phyloP scores from a whole-genome alignment of 306 rosid species.

The Cucurbita argyrosperma region DNA sequence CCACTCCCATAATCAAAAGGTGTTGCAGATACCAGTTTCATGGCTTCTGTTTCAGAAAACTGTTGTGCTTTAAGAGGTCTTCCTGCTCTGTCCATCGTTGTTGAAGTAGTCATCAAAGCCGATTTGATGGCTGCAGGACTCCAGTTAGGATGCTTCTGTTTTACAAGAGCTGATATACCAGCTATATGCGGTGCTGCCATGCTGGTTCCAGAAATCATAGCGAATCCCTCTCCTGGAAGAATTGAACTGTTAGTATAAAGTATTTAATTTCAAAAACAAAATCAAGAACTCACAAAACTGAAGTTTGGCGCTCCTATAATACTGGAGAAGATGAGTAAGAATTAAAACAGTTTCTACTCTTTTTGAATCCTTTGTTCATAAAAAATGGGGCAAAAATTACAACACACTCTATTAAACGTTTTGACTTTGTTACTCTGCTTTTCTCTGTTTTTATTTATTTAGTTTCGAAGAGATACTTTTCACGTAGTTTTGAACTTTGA shows the following conservation, averaged over 20 bases:
- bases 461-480: neutral
- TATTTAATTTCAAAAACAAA: neutral
- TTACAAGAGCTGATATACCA: constrained; percentile 93
- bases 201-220: constrained; percentile 98
- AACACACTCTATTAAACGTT: neutral
- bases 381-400: neutral
- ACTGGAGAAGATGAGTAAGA: neutral
- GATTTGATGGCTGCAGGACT: constrained; percentile 99
- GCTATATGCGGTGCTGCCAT: constrained; percentile 99
- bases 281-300: neutral
- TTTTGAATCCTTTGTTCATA: neutral
- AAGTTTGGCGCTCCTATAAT: neutral
- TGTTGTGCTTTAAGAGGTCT: constrained; percentile 85
- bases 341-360: neutral
- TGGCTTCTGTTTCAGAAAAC: constrained; percentile 66
- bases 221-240: constrained; percentile 79
- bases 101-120: constrained; percentile 90
- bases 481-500: neutral
- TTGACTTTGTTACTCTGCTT: neutral
- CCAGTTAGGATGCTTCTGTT: constrained; percentile 97
- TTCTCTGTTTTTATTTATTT: neutral
- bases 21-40: constrained; percentile 60
- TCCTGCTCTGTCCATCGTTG: constrained; percentile 81
- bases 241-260: constrained; percentile 5
- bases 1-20: constrained; percentile 99